Evolutionary conservation across 352 stramenopile species (phyloP).

Genomic region (Phytophthora chlamydospora): DNA sequence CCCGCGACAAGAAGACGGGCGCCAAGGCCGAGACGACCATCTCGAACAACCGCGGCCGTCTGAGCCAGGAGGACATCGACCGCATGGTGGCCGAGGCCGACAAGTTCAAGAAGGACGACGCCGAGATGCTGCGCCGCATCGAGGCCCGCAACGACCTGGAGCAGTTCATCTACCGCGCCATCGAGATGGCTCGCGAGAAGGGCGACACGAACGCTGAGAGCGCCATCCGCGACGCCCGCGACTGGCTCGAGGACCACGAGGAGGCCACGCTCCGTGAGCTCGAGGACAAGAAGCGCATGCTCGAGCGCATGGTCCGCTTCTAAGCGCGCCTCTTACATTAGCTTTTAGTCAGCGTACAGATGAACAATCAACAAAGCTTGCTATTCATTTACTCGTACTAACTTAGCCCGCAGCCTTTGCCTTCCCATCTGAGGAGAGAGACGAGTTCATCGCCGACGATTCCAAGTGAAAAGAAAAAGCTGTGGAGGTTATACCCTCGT

Average conservation of each 20-base stretch:
- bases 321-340: conserved; percentile 49
- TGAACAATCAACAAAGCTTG: conserved; percentile 44
- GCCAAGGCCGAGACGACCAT: conserved; percentile 73
- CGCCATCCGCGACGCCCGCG: conserved; percentile 78
- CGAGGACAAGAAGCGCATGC: conserved; percentile 93
- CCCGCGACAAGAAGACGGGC: conserved; percentile 85
- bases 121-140: conserved; percentile 73
- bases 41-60: conserved; percentile 76
- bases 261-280: conserved; percentile 92
- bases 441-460: no score
- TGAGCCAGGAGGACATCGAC: conserved; percentile 76
- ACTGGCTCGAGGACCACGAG: conserved; percentile 90
- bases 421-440: no score
- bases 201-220: conserved; percentile 81
- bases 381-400: conserved; percentile 39
- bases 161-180: conserved; percentile 77
- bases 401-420: neutral
- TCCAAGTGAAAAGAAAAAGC: neutral
- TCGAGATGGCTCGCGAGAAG: conserved; percentile 73
- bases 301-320: conserved; percentile 74
- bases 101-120: conserved; percentile 80
- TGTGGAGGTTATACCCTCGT: no score
- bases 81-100: conserved; percentile 74
- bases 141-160: conserved; percentile 71
- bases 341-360: conserved; percentile 37